Conservation (phyloP, 371 early-diverging fungal genomes). For the Apophysomyces ossiformis region DNA sequence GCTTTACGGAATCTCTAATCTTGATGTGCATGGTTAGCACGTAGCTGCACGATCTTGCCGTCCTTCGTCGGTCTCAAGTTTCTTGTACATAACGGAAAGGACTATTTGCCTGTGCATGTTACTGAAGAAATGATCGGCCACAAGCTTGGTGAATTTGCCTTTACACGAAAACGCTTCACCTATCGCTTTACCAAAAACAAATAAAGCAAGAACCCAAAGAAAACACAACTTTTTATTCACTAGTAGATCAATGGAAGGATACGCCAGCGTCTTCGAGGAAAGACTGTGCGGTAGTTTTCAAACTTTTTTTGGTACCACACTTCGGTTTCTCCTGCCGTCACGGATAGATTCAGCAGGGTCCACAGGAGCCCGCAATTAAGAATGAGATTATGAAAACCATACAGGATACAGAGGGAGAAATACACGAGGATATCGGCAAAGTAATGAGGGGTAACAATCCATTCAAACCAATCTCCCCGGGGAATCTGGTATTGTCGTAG, state of each 20-base stretch:
- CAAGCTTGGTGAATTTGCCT: constrained; percentile 94
- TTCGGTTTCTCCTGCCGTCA: constrained; percentile 67
- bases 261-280: constrained; percentile 41
- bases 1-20: background rate
- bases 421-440: constrained; percentile 79
- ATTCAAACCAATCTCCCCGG: constrained; percentile 74
- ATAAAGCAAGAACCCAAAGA: constrained; percentile 39
- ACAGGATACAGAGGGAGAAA: constrained; percentile 47
- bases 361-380: constrained; percentile 56
- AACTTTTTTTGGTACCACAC: constrained; percentile 66
- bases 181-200: constrained; percentile 90
- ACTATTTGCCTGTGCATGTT: constrained; percentile 83
- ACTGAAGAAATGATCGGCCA: constrained; percentile 98
- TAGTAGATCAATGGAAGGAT: constrained; percentile 52
- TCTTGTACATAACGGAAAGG: constrained; percentile 94
- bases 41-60: constrained; percentile 92
- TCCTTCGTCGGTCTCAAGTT: constrained; percentile 91
- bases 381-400: constrained; percentile 31
- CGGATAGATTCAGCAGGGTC: constrained; percentile 63
- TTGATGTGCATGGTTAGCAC: constrained; percentile 49
- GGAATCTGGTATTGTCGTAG: constrained; percentile 68
- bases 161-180: constrained; percentile 87
- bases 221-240: background rate
- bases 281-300: constrained; percentile 33
- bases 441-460: constrained; percentile 73